Evolutionary conservation across 1,284 basidiomycete genomes (phyloP), one percentile per base, ranked within the genome.

Genomic region (Moniliella sp.): DNA sequence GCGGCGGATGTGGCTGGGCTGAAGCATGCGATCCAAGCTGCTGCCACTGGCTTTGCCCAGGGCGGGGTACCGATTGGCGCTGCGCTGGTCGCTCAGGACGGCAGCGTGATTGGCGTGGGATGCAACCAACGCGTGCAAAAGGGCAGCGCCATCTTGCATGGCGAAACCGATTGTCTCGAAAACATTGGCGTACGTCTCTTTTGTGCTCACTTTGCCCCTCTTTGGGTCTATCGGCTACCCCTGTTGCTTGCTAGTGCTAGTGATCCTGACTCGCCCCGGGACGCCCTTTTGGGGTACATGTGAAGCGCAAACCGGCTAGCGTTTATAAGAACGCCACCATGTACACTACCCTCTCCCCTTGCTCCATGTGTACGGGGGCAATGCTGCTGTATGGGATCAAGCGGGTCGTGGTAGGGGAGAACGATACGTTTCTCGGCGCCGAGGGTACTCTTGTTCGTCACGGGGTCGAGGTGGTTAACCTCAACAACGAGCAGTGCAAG

Each of bases 321-420:
- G 21, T 23, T 7, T 23, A 23, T n/a, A 7, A n/a, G 8, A 23
- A 23, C 7, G n/a, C 8, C 35, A 28, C 23, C n/a, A 42, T 46
- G 40, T 46, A 35, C 34, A 45, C 43, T 23, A 48, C 45, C n/a
- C 35, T 48, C 0, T 42, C 39, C 0, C 43, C 46, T 1, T 48
- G 46, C 34, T 23, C 39, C 3, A 49, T 49, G 50, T 53, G 50
- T 34, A 33, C 35, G 1, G 45, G 45, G 5, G 33, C 45, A 0
- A 39, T 43, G 30, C 30, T 45, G 11, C 33, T 46, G 10, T 48
- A 35, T 17, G 35, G 42, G 9, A 49, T 49, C 37, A 34, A 34
- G 9, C 29, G 43, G 3, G 45, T 47, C 15, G 50, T 53, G 2
- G 51, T 53, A 34, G 50, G 50, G 4, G 50, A 53, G 38, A 53